Evolutionary conservation across 495 filamentous ascomycete genomes (phyloP).

Genomic region (Penicillium maclennaniae): DNA sequence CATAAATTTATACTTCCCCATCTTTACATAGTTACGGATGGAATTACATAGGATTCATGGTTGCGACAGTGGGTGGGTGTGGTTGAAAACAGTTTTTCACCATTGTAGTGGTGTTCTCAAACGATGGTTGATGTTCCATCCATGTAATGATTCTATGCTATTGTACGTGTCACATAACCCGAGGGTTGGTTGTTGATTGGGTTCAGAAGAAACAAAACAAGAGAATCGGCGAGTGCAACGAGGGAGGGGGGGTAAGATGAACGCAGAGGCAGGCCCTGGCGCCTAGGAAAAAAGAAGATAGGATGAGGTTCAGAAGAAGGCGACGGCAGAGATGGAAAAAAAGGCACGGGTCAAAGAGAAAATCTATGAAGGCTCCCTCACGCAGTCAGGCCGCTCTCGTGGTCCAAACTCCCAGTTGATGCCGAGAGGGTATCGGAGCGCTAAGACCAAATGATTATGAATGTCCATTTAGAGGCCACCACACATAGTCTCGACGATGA

Average conservation of each 20-base stretch:
- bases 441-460: slow-evolving; percentile 40
- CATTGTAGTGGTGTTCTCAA: slow-evolving; percentile 10
- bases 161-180: slow-evolving; percentile 35
- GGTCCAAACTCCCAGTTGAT: slow-evolving; percentile 41
- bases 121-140: slow-evolving; percentile 31
- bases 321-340: slow-evolving; percentile 15
- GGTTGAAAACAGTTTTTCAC: not conserved
- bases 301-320: slow-evolving; percentile 17
- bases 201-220: slow-evolving; percentile 17
- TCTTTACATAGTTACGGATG: not conserved
- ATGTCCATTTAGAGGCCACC: slow-evolving; percentile 39
- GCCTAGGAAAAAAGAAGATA: slow-evolving; percentile 17
- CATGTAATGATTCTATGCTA: slow-evolving; percentile 33
- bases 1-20: not conserved
- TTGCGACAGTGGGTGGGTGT: too few relatives aligned
- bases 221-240: slow-evolving; percentile 27
- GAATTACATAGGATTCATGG: too few relatives aligned
- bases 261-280: slow-evolving; percentile 27
- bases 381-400: slow-evolving; percentile 40
- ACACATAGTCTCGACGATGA: slow-evolving; percentile 75
- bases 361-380: slow-evolving; percentile 37
- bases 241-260: slow-evolving; percentile 18
- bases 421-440: slow-evolving; percentile 48
- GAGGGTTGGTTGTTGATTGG: slow-evolving; percentile 11
- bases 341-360: slow-evolving; percentile 11